Base-by-base conservation (phyloP, 2,329 filamentous ascomycete genomes). In the Alternaria triticimaculans region DNA sequence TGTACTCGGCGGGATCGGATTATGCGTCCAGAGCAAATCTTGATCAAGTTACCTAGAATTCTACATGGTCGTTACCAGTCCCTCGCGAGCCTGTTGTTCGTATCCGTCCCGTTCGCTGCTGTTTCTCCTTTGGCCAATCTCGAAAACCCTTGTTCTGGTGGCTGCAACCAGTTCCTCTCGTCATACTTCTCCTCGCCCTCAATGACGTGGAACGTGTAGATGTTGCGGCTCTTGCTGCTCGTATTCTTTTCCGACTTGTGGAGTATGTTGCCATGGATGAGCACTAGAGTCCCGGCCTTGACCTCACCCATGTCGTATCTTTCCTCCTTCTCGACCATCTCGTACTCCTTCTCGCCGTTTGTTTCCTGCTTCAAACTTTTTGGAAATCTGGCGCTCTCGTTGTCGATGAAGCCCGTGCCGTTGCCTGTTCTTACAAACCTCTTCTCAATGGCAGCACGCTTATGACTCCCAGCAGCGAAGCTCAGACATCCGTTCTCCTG, bases 201-300 rank as follows among this genome's bases (percentile, higher is more conserved):
- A 75, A 98, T 98, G 62, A 97, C 88, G 83, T 99, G 96, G 79
- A 98, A 99, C 0, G 96, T 98, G 81, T 98, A 99, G 58, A 97
- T 97, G 77, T 96, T 96, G 69, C 95, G 86, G 21, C 94, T 94
- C 84, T 93, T 95, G 68, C 86, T 82, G 78, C 94, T 97, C 60
- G 88, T 86, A 78, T 99, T 99, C 85, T 87, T 92, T 87, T 97
- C 94, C 78, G 94, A 97, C 88, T 97, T 97, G 82, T 99, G 96
- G 82, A 98, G 79, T 72, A 97, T 82, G 80, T 98, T 98, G 2
- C 96, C 96, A 82, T 99, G 95, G 69, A 99, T 98, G 66, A 99
- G 82, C 51, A 98, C 94, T 80, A 99, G 80, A 50, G 92, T 92
- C 0, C 96, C 96, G 0, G 94, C 94, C 83, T 94, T 95, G 58